Base-by-base conservation (phyloP, 192 early-diverging fungal genomes). In the Entomortierella chlamydospora region DNA sequence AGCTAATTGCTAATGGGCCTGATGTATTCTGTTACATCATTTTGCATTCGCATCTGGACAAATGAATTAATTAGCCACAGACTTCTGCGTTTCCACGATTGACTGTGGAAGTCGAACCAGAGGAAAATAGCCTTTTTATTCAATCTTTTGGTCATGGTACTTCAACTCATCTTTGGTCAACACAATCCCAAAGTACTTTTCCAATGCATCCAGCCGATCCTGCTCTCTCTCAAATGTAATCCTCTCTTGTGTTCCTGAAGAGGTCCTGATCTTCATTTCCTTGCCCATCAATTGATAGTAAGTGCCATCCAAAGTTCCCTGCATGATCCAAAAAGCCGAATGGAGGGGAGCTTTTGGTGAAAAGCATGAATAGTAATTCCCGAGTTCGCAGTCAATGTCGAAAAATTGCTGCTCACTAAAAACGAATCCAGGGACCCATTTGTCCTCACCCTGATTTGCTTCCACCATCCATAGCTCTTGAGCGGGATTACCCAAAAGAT, bases 161-260 rank as follows among this genome's bases (percentile, higher is more conserved):
- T 72, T 47, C 30, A 54, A 50, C 45, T 72, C 70, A 6, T 72
- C 70, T 0, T 64, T 55, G 8, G 70, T 72, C 18, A 72, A 58
- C 2, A 49, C 55, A 25, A 72, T 72, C 15, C 62, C 70, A 64
- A 50, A 72, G 47, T 72, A 72, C 25, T 72, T 41, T 18, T 57
- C 53, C 17, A 72, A 33, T 22, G 30, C 52, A 57, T 72, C 61
- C 30, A 64, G 20, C 0, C 70, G 61, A 42, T 72, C 60, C 28
- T 72, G 54, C 20, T 72, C 70, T 2, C 9, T 58, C 20, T 57
- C 42, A 33, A 72, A 63, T 1, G 28, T 43, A n/a, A 72, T 72
- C 33, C 11, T 50, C 15, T 64, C 47, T 11, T 50, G 31, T 3
- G 18, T 45, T 9, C 61, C 70, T 11, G 37, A 49, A 11, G 54